Conservation (phyloP, 2,329 filamentous ascomycete species). For the Rhytidhysteron rufulum region DNA sequence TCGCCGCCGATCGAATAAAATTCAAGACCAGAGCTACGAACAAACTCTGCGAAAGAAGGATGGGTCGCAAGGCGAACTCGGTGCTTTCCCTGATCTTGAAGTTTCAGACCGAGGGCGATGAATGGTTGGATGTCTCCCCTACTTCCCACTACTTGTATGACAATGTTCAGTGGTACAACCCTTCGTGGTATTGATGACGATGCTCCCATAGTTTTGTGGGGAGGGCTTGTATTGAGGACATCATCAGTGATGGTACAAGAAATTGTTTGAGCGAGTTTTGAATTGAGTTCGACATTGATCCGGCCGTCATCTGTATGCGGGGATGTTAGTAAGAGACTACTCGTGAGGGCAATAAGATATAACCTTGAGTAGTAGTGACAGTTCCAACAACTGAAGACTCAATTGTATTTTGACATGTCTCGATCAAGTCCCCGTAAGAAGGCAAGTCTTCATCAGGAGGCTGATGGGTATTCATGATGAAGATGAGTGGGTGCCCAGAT, state of each 20-base stretch:
- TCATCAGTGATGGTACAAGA: slow-evolving; percentile 47
- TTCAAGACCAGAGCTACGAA: slow-evolving; percentile 29
- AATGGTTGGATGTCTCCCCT: slow-evolving; percentile 30
- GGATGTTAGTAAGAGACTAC: too few relatives aligned
- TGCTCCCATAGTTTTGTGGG: slow-evolving; percentile 58
- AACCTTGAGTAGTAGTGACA: too few relatives aligned
- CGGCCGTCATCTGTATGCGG: slow-evolving; percentile 13
- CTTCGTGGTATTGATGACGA: slow-evolving; percentile 47
- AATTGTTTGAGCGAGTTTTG: slow-evolving; percentile 9
- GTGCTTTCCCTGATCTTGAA: slow-evolving; percentile 17
- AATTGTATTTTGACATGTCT: too few relatives aligned
- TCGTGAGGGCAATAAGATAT: too few relatives aligned
- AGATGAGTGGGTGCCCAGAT: too few relatives aligned
- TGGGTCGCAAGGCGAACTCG: slow-evolving; percentile 28
- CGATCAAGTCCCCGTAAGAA: too few relatives aligned
- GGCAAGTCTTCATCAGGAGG: too few relatives aligned
- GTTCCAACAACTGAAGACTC: too few relatives aligned
- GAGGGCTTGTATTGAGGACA: slow-evolving; percentile 65
- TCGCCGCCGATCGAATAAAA: slow-evolving; percentile 29
- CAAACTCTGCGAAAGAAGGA: slow-evolving; percentile 14
- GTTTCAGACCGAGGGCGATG: slow-evolving; percentile 5
- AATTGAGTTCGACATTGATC: slow-evolving; percentile 17
- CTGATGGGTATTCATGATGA: too few relatives aligned
- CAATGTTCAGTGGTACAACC: slow-evolving; percentile 33
- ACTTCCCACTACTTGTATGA: slow-evolving; percentile 40